phyloP scores from a whole-genome alignment of 2,329 filamentous ascomycete species.

The Pyrenophora teres region DNA sequence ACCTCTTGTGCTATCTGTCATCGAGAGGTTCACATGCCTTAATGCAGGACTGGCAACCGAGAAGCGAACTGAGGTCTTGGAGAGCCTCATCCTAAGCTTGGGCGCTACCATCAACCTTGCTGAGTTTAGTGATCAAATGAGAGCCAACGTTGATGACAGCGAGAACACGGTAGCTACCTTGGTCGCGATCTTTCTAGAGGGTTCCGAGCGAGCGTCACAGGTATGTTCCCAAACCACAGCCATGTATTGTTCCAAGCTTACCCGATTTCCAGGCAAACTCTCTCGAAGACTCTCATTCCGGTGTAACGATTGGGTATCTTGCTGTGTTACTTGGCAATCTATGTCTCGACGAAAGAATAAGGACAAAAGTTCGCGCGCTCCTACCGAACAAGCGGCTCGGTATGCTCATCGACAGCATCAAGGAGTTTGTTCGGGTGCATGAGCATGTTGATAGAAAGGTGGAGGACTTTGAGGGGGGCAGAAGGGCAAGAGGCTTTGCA shows the following conservation, averaged over 20 bases:
- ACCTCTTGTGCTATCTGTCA: slow-evolving; percentile 40
- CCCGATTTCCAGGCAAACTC: slow-evolving; percentile 53
- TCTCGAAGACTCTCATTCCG: slow-evolving; percentile 72
- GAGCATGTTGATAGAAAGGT: slow-evolving; percentile 59
- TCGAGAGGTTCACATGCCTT: slow-evolving; percentile 30
- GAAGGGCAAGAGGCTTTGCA: slow-evolving; percentile 53
- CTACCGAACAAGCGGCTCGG: slow-evolving; percentile 56
- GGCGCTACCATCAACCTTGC: slow-evolving; percentile 87
- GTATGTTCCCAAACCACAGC: slow-evolving; percentile 55
- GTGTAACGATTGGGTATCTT: slow-evolving; percentile 85
- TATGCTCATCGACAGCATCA: slow-evolving; percentile 60
- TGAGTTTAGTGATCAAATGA: slow-evolving; percentile 71
- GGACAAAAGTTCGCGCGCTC: slow-evolving; percentile 47
- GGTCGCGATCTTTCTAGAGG: slow-evolving; percentile 68
- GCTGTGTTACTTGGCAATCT: slow-evolving; percentile 83
- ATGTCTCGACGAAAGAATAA: slow-evolving; percentile 61
- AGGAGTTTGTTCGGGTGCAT: slow-evolving; percentile 66
- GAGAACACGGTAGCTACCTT: slow-evolving; percentile 62
- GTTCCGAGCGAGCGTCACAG: slow-evolving; percentile 68
- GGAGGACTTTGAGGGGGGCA: slow-evolving; percentile 52
- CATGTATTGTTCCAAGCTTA: slow-evolving; percentile 17
- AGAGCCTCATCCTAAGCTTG: slow-evolving; percentile 76
- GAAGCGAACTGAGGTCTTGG: slow-evolving; percentile 60
- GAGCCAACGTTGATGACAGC: slow-evolving; percentile 37
- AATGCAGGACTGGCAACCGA: slow-evolving; percentile 50